These are phyloP conservation scores for Dryas integrifolia DNA, from an alignment of 331 rosid genomes.

Conservation along the genomic window DNA sequence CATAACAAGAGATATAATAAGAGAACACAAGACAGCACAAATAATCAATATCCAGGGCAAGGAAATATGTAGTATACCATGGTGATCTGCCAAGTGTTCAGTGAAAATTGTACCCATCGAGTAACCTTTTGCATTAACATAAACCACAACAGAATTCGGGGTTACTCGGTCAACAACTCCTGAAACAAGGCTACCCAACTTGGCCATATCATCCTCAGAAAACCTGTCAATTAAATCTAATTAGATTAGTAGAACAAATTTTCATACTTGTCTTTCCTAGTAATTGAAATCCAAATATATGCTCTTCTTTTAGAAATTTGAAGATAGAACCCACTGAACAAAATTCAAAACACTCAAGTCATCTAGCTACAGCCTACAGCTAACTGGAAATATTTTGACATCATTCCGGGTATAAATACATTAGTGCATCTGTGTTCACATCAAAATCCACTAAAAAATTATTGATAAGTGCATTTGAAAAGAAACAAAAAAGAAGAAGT, in stretches of 20 bases:
- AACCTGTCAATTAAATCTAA: constrained; percentile 47
- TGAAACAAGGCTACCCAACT: constrained; percentile 67
- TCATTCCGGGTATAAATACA: background rate
- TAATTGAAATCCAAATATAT: background rate
- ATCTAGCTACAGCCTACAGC: background rate
- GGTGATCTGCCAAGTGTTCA: constrained; percentile 91
- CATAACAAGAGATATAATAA: constrained; percentile 25
- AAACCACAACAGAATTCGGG: constrained; percentile 53
- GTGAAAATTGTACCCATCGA: constrained; percentile 68
- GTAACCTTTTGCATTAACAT: constrained; percentile 56
- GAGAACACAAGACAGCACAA: constrained; percentile 20
- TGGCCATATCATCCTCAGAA: constrained; percentile 60
- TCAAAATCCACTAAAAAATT: background rate
- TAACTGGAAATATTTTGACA: background rate
- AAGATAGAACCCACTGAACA: background rate
- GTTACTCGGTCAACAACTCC: constrained; percentile 80
- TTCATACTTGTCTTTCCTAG: background rate
- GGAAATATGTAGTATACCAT: constrained; percentile 43
- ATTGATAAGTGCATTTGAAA: background rate
- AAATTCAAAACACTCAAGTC: background rate
- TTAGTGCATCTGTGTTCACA: background rate
- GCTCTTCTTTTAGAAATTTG: background rate
- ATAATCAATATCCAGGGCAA: background rate
- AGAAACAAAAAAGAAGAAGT: background rate
- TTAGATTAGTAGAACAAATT: background rate